Percentiles rank a stretch among this genome's conserved stretches.
Evolutionary conservation across 805 yeast genomes (phyloP).

Genomic region (Wickerhamiella hasegawae): DNA sequence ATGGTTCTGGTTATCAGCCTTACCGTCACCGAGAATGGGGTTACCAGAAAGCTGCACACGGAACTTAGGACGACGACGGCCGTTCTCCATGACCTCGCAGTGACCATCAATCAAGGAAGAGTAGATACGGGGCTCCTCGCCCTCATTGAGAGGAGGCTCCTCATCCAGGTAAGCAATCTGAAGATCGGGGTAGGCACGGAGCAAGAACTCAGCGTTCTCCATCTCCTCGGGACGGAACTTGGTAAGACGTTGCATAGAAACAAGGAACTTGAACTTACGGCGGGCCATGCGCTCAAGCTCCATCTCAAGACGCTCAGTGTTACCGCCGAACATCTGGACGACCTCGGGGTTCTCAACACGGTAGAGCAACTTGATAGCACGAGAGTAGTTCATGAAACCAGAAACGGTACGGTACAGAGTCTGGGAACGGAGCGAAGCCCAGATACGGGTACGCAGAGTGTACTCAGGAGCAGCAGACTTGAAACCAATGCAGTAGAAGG

Average conservation of each 20-base stretch:
- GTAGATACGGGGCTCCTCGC: slow-evolving; percentile 33
- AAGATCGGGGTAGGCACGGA: slow-evolving; percentile 56
- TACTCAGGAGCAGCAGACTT: slow-evolving; percentile 96
- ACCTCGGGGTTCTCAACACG: slow-evolving; percentile 91
- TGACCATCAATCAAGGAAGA: slow-evolving; percentile 57
- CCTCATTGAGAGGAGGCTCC: slow-evolving; percentile 42
- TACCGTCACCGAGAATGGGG: slow-evolving; percentile 93
- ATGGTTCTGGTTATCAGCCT: slow-evolving; percentile 88
- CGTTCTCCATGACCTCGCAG: slow-evolving; percentile 38
- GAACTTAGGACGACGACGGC: slow-evolving; percentile 43
- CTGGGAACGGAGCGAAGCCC: slow-evolving; percentile 97
- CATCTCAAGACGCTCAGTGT: slow-evolving; percentile 88
- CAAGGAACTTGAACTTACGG: slow-evolving; percentile 63
- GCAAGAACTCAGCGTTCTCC: slow-evolving; percentile 48
- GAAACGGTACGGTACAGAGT: slow-evolving; percentile 93
- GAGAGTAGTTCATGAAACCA: slow-evolving; percentile 96
- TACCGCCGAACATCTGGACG: slow-evolving; percentile 97
- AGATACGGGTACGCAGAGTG: slow-evolving; percentile 87
- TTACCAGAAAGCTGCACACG: slow-evolving; percentile 75
- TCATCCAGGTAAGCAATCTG: slow-evolving; percentile 86
- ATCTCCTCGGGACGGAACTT: slow-evolving; percentile 48
- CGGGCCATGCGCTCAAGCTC: slow-evolving; percentile 76
- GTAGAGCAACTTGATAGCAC: slow-evolving; percentile 85
- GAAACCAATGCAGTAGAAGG: slow-evolving; percentile 93
- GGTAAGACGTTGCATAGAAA: slow-evolving; percentile 77